Evolutionary conservation across 495 filamentous ascomycete species (phyloP), one percentile per base, ranked within the genome.

Genomic region (Penicilliopsis zonata): DNA sequence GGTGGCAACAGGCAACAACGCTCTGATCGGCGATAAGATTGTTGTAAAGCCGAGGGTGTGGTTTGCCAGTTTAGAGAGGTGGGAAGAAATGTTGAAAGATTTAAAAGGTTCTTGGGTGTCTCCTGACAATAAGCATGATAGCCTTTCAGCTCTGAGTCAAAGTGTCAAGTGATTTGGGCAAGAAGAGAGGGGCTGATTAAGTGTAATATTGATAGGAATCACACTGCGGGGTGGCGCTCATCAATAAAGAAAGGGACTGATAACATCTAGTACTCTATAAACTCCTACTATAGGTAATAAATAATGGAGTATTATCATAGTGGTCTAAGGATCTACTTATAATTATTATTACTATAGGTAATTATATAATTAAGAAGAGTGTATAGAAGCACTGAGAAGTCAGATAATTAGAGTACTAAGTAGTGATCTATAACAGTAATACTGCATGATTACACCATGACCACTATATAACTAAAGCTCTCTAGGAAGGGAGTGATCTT

Each of bases 1-100:
- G 38, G 50, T 57, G 53, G 53, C 53, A 44, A 53, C 43, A 49
- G 47, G 33, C 41, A 45, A 30, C 16, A 40, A 35, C 43, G 37
- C 33, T 33, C 31, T 38, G 26, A 22, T 42, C 41, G 38, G 43
- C 30, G 43, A 46, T 50, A 50, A 42, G 47, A 27, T 27, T 5
- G 4, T 12, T 5, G n/a, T 27, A 12, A 27, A 27, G 25, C n/a
- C 10, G 25, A 12, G 14, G n/a, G 6, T n/a, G n/a, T 23, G n/a
- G n/a, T 6, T 23, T 6, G 21, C n/a, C n/a, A 27, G 25, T 12
- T 12, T 5, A 27, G 10, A 27, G 14, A 5, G 26, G 13, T 9
- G 22, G 19, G n/a, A 9, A 13, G 25, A 3, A 26, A 18, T 15
- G 16, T 17, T 38, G 19, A 31, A 33, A 22, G 33, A 36, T 28